Percentiles rank a stretch among this genome's conserved stretches.
phyloP scores from a whole-genome alignment of 768 basidiomycete genomes.

The Coprinopsis sp. region DNA sequence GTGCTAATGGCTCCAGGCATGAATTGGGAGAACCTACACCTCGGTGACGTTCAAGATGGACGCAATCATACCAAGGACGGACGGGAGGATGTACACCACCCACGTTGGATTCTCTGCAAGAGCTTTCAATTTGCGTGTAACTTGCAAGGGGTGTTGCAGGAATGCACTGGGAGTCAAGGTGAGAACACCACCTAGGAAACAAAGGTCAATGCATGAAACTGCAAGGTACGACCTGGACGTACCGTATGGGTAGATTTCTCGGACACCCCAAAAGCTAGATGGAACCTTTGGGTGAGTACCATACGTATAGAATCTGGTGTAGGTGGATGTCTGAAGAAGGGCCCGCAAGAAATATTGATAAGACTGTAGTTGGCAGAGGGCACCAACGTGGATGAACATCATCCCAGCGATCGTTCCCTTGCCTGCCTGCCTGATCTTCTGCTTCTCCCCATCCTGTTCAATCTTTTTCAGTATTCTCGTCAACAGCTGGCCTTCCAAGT shows the following conservation, averaged over 20 bases:
- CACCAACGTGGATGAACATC: constrained; percentile 64
- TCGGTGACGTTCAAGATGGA: constrained; percentile 32
- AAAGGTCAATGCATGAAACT: not conserved
- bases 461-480: constrained; percentile 7
- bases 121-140: constrained; percentile 44
- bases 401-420: constrained; percentile 30
- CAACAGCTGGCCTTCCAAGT: constrained; percentile 37
- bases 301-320: constrained; percentile 59
- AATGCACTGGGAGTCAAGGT: constrained; percentile 67
- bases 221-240: constrained; percentile 15
- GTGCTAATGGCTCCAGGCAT: not conserved
- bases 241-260: constrained; percentile 69
- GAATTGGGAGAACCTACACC: not conserved
- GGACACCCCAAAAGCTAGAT: constrained; percentile 54
- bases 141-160: constrained; percentile 44
- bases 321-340: constrained; percentile 36
- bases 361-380: constrained; percentile 48
- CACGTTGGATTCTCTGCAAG: constrained; percentile 61
- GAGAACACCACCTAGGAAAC: constrained; percentile 57
- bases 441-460: constrained; percentile 7
- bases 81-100: constrained; percentile 63
- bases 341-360: constrained; percentile 44
- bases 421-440: not conserved
- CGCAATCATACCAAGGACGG: constrained; percentile 52
- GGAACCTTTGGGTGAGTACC: constrained; percentile 55